phyloP scores from a whole-genome alignment of 1,139 yeast species.

The Eremothecium sinecaudum region DNA sequence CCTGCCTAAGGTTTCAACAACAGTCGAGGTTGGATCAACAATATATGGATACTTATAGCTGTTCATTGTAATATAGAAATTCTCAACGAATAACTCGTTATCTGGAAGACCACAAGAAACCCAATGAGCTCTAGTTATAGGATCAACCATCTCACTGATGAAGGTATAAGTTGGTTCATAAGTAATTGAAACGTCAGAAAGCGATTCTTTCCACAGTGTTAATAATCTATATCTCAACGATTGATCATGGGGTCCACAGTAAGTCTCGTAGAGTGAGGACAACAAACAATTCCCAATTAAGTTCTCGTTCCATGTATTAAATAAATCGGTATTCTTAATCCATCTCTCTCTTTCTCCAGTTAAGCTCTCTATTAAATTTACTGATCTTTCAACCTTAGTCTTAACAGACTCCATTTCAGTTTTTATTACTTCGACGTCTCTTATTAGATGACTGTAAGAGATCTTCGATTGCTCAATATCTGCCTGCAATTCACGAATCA shows the following conservation, averaged over 20 bases:
- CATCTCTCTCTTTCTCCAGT: constrained; percentile 69
- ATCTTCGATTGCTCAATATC: constrained; percentile 61
- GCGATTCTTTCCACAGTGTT: constrained; percentile 35
- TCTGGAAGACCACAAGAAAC: constrained; percentile 42
- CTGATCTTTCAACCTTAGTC: constrained; percentile 53
- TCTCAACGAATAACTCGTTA: constrained; percentile 56
- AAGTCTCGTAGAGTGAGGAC: constrained; percentile 52
- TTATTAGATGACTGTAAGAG: constrained; percentile 60
- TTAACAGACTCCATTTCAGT: constrained; percentile 58
- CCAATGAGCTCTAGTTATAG: constrained; percentile 44
- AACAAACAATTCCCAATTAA: constrained; percentile 60
- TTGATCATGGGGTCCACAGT: constrained; percentile 56
- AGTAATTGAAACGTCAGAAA: constrained; percentile 35
- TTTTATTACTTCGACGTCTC: constrained; percentile 72
- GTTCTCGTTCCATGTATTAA: constrained; percentile 38
- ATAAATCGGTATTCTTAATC: constrained; percentile 48
- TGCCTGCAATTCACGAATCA: constrained; percentile 65
- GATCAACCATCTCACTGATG: constrained; percentile 35
- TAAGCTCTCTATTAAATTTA: constrained; percentile 52
- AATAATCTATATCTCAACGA: constrained; percentile 37
- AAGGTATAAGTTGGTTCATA: constrained; percentile 36
- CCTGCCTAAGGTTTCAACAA: constrained; percentile 37
- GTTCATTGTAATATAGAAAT: constrained; percentile 44
- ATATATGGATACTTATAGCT: constrained; percentile 43
- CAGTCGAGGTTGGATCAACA: constrained; percentile 61